These are phyloP conservation scores for Blumeriella jaapii DNA, from an alignment of 2,329 filamentous ascomycete genomes.

Conservation along the genomic window DNA sequence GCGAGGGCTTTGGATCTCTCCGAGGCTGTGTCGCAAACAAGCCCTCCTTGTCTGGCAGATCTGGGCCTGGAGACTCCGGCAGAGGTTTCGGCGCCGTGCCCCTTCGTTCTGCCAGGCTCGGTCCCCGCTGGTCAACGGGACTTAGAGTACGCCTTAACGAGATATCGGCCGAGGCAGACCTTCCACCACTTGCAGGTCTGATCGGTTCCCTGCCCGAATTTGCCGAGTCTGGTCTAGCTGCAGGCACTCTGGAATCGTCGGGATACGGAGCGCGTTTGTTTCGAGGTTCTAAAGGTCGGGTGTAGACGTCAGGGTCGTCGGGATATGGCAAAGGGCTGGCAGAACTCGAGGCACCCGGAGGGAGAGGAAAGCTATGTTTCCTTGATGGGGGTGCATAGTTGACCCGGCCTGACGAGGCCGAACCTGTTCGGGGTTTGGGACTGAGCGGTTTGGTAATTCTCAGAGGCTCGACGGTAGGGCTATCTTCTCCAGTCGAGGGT, in stretches of 20 bases:
- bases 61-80: constrained; percentile 70
- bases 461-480: constrained; percentile 72
- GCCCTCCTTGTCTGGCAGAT: constrained; percentile 64
- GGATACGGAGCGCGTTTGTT: constrained; percentile 28
- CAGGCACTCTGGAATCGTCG: constrained; percentile 20
- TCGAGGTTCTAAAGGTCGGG: constrained; percentile 26
- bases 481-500: constrained; percentile 41
- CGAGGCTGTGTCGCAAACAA: constrained; percentile 53
- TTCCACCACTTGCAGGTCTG: constrained; percentile 12
- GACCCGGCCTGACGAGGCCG: constrained; percentile 29
- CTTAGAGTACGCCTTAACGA: constrained; percentile 24
- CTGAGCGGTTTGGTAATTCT: constrained; percentile 74
- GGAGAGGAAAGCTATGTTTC: constrained; percentile 51
- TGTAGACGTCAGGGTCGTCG: constrained; percentile 38
- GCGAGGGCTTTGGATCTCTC: constrained; percentile 30
- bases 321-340: constrained; percentile 61
- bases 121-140: constrained; percentile 44
- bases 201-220: constrained; percentile 13
- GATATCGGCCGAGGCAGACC: constrained; percentile 26
- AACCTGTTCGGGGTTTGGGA: constrained; percentile 36
- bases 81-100: constrained; percentile 73
- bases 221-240: constrained; percentile 16
- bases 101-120: constrained; percentile 67
- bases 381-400: constrained; percentile 39
- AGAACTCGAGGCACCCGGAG: constrained; percentile 60